Conservation (phyloP, 345 rosid genomes). For the Cardamine resedifolia region DNA sequence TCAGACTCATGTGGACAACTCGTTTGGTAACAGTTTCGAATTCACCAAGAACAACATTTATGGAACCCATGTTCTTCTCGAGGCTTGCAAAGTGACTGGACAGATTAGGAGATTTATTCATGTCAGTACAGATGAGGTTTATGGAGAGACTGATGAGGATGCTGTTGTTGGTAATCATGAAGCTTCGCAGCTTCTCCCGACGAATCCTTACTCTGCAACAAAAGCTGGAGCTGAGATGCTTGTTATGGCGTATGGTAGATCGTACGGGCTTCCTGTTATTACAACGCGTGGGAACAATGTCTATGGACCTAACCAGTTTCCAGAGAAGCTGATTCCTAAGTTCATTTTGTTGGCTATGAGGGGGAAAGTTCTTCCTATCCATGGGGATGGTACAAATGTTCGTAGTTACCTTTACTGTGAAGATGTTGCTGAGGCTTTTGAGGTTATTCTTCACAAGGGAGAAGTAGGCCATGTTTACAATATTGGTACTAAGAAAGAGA, state of each 20-base stretch:
- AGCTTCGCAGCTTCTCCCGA: conserved; percentile 83
- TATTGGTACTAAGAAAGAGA: conserved; percentile 79
- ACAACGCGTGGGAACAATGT: conserved; percentile 91
- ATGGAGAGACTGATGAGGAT: conserved; percentile 87
- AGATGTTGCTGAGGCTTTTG: conserved; percentile 87
- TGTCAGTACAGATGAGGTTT: conserved; percentile 84
- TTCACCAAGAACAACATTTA: conserved; percentile 82
- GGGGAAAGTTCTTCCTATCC: conserved; percentile 67
- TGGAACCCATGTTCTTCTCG: conserved; percentile 77
- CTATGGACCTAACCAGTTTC: conserved; percentile 80
- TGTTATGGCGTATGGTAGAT: conserved; percentile 86
- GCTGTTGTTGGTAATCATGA: conserved; percentile 84
- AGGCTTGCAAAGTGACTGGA: conserved; percentile 86
- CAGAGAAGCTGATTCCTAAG: conserved; percentile 77
- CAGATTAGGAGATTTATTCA: conserved; percentile 82
- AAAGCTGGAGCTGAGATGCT: conserved; percentile 92
- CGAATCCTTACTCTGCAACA: conserved; percentile 83
- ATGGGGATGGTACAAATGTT: conserved; percentile 76
- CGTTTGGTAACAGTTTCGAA: conserved; percentile 86
- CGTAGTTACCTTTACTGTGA: conserved; percentile 77
- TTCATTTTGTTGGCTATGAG: conserved; percentile 70
- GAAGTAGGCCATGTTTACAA: conserved; percentile 87
- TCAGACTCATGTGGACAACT: conserved; percentile 80
- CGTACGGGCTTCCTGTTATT: conserved; percentile 78
- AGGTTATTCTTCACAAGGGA: conserved; percentile 78